Base-by-base conservation (phyloP, 306 rosid genomes). In the Trifolium fragiferum region DNA sequence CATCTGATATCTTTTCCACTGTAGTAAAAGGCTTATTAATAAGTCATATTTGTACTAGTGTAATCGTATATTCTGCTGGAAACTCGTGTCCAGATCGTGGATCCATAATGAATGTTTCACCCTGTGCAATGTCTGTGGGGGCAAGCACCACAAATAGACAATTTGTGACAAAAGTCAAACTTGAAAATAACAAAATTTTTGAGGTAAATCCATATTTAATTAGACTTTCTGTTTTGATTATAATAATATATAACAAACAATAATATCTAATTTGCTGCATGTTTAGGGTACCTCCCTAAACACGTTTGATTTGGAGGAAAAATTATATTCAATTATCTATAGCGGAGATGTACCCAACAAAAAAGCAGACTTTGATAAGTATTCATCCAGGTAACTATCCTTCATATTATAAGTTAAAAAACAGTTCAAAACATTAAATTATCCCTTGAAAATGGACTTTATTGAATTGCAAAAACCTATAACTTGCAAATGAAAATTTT, bases 71-170 rank as follows among this genome's bases (percentile, higher is more conserved):
- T n/a, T n/a, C n/a, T n/a, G n/a, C n/a, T 23, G 91, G 94, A 1
- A 87, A 87, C 41, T 0, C 1, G 0, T 88, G 89, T 47, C 91
- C 91, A 37, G 0, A 0, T 7, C 55, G 6, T 30, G 40, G 43
- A 40, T 74, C 77, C 4, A 8, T 87, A 3, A 1, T 0, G 0
- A 87, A 78, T 57, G 27, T 72, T 21, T 40, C 83, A 2, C 94
- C 91, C 11, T 89, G 94, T 90, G 20, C 72, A 12, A 41, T 76
- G 43, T 21, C 69, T 43, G 91, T 85, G 20, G 89, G 83, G 38
- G 89, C 89, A 12, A 76, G 79, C 73, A 84, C 85, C 47, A 62
- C 62, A 2, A 85, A 85, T 21, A 78, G 88, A 14, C 82, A 76
- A 55, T 87, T 89, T 71, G 57, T 76, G 21, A 78, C 89, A 4